A percentile compares a stretch with the other conserved stretches of the same genome.
Conservation (phyloP, 495 filamentous ascomycete species). For the Aspergillus indologenus region DNA sequence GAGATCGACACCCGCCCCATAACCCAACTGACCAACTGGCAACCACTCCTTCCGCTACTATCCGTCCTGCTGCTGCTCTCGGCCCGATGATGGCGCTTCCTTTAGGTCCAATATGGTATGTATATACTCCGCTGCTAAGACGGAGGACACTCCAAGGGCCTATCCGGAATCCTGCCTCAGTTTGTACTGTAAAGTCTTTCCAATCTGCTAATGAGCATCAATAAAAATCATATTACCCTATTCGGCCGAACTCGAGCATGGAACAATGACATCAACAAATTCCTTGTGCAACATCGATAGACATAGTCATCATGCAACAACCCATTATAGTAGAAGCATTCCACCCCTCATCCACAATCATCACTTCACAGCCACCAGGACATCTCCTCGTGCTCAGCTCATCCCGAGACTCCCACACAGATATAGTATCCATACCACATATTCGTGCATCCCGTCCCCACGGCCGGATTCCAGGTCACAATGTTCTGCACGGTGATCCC, state of each 20-base stretch:
- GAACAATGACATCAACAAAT: neutral
- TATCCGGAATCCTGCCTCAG: no score
- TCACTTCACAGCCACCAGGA: neutral
- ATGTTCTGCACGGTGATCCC: neutral
- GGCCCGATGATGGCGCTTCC: neutral
- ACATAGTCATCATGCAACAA: neutral
- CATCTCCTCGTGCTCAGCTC: neutral
- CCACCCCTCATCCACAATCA: no score
- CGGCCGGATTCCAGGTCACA: constrained; percentile 3
- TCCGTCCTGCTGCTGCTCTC: neutral
- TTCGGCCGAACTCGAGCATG: no score
- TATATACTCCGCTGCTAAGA: no score
- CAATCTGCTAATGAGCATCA: no score
- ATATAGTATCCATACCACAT: constrained; percentile 6
- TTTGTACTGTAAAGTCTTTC: no score
- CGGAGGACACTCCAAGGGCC: no score
- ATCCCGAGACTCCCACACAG: neutral
- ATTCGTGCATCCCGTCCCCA: neutral
- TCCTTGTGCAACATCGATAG: neutral
- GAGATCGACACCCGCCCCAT: neutral
- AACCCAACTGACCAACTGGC: no score
- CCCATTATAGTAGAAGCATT: neutral
- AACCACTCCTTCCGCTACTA: neutral
- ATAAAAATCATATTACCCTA: no score
- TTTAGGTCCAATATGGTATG: no score